Conservation (phyloP, 306 rosid species). For the Vigna mungo region DNA sequence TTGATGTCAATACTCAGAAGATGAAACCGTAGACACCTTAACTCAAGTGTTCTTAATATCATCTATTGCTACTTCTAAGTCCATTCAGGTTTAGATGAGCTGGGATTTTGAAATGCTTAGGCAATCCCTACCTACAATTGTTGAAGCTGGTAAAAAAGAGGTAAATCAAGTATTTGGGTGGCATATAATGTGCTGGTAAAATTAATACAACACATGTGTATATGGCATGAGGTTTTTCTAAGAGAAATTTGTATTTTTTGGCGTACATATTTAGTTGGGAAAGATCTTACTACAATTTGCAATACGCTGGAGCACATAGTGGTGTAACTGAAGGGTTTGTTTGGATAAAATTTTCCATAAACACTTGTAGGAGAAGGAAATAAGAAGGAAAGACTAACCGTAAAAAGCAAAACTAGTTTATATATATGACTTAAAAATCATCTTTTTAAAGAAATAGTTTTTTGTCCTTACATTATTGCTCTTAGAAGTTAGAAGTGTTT, state of each 20-base stretch:
- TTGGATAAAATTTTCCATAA: too few species aligned
- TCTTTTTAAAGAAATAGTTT: too few species aligned
- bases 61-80: background rate
- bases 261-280: background rate
- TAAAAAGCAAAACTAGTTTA: too few species aligned
- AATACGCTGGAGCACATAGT: background rate
- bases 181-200: constrained; percentile 1
- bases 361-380: too few species aligned
- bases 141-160: background rate
- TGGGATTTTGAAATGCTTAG: constrained; percentile 19
- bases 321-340: background rate
- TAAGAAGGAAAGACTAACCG: too few species aligned
- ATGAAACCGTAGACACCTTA: background rate
- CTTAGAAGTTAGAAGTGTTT: too few species aligned
- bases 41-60: background rate
- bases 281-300: background rate
- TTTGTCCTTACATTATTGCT: too few species aligned
- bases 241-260: background rate
- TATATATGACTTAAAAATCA: too few species aligned
- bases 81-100: background rate
- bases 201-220: background rate
- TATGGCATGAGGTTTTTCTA: background rate
- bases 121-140: background rate
- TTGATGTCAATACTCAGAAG: background rate
- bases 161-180: constrained; percentile 6